These are phyloP conservation scores for Lycium ferocissimum DNA, from an alignment of 257 asterid genomes.

Conservation along the genomic window DNA sequence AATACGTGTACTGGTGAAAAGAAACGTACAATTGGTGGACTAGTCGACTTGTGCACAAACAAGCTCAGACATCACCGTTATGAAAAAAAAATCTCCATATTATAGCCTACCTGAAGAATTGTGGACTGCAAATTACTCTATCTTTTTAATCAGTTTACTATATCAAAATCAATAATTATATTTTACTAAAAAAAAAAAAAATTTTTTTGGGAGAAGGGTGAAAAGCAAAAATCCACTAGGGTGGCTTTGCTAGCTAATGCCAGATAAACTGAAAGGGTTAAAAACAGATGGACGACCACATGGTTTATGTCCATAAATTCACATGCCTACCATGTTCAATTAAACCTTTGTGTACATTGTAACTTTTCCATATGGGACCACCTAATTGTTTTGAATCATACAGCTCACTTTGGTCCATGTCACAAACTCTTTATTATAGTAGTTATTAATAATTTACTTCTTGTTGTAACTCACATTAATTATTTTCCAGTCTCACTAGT, in stretches of 20 bases:
- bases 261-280: conserved; percentile 50
- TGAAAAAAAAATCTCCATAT: not conserved
- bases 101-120: conserved; percentile 35
- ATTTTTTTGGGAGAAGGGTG: not conserved
- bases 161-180: not conserved
- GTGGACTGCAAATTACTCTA: conserved; percentile 26
- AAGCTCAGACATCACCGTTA: not conserved
- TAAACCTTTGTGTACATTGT: conserved; percentile 46
- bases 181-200: not conserved
- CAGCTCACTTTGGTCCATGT: conserved; percentile 53
- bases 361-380: conserved; percentile 55
- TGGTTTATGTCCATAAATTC: conserved; percentile 51
- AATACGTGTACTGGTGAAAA: too few species aligned
- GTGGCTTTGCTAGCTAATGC: conserved; percentile 46
- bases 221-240: conserved; percentile 33
- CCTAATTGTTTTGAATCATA: conserved; percentile 37
- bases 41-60: too few species aligned
- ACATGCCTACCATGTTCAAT: conserved; percentile 78
- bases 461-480: not conserved
- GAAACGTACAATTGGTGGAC: too few species aligned
- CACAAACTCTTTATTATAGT: conserved; percentile 23
- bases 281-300: conserved; percentile 42
- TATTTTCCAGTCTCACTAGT: not conserved
- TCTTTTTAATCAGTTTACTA: too few species aligned
- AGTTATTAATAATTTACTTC: not conserved